Conservation (phyloP, 2,329 filamentous ascomycete species). For the Chrysosporium queenslandicum region DNA sequence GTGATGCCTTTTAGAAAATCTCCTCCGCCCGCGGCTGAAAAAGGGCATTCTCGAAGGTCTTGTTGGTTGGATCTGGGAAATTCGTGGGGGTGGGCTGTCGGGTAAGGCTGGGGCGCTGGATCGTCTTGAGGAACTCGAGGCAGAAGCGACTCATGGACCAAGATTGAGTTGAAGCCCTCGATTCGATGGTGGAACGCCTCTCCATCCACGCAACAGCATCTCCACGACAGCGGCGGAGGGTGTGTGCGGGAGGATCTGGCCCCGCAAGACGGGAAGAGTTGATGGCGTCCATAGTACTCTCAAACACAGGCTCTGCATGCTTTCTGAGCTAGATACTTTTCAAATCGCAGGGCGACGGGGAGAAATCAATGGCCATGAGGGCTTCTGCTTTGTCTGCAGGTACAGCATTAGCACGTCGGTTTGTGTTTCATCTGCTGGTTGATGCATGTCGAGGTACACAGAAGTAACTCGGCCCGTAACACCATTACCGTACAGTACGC, state of each 20-base stretch:
- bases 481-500: neutral
- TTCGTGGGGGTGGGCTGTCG: constrained; percentile 2
- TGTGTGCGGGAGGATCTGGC: neutral
- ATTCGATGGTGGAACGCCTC: too few relatives aligned
- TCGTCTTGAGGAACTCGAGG: constrained; percentile 1
- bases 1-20: neutral
- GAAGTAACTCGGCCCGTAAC: neutral
- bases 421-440: constrained; percentile 5
- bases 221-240: too few relatives aligned
- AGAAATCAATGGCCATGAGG: neutral
- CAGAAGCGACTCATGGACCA: too few relatives aligned
- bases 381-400: constrained; percentile 7
- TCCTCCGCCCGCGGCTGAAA: constrained; percentile 1
- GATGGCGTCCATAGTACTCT: neutral
- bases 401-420: constrained; percentile 1
- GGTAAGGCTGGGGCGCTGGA: constrained; percentile 11
- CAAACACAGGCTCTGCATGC: neutral
- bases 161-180: too few relatives aligned
- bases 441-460: constrained; percentile 1
- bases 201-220: too few relatives aligned
- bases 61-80: neutral
- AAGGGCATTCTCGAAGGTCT: constrained; percentile 6
- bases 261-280: neutral
- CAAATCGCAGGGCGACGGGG: neutral
- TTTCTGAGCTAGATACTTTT: neutral